These are phyloP conservation scores for Piloderma croceum DNA, from an alignment of 768 basidiomycete species.

Conservation along the genomic window DNA sequence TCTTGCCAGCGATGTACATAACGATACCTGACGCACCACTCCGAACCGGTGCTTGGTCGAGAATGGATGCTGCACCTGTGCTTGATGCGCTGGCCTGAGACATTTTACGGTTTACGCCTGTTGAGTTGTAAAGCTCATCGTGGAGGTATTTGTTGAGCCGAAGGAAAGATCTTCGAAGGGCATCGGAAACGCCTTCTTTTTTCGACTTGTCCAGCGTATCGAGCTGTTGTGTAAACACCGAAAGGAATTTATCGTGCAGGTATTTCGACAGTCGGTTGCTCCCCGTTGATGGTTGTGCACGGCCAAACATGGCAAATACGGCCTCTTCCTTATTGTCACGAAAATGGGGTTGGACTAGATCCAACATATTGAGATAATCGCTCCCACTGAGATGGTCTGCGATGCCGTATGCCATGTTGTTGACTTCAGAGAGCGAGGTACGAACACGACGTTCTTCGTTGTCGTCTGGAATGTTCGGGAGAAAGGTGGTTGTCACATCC, in stretches of 20 bases:
- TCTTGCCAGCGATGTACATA: conserved; percentile 75
- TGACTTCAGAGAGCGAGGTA: conserved; percentile 83
- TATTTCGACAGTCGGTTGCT: conserved; percentile 76
- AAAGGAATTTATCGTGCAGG: conserved; percentile 74
- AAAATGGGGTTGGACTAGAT: conserved; percentile 87
- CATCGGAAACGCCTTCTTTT: conserved; percentile 60
- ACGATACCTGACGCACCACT: conserved; percentile 83
- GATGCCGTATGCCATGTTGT: conserved; percentile 93
- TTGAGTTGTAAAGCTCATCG: conserved; percentile 50
- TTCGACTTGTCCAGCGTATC: conserved; percentile 36
- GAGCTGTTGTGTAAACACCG: conserved; percentile 57
- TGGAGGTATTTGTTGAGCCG: conserved; percentile 78
- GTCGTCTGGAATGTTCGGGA: conserved; percentile 72
- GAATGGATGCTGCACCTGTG: conserved; percentile 23
- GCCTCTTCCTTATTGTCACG: conserved; percentile 72
- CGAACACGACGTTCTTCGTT: conserved; percentile 86
- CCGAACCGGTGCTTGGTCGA: conserved; percentile 49
- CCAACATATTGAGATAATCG: conserved; percentile 82
- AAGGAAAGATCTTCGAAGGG: conserved; percentile 83
- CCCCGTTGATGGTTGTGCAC: conserved; percentile 48
- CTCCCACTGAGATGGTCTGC: conserved; percentile 83
- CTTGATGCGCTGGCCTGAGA: conserved; percentile 55
- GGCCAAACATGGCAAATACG: conserved; percentile 95
- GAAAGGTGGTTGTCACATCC: conserved; percentile 75
- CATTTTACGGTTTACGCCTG: conserved; percentile 74